These are phyloP conservation scores for Peronospora destructor DNA, from an alignment of 352 stramenopile species.

Conservation along the genomic window DNA sequence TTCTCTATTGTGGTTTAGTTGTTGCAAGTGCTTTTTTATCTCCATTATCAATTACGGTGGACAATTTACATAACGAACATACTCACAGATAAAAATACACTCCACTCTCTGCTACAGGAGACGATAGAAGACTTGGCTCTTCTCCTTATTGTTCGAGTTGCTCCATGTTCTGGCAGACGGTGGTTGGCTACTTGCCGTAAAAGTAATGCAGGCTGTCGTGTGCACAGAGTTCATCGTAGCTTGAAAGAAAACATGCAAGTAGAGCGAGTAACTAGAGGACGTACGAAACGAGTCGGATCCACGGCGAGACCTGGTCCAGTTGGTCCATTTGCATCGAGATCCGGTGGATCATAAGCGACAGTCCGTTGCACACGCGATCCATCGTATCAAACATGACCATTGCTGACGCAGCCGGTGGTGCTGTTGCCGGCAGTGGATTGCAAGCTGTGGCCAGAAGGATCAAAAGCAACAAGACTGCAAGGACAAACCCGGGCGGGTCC, in stretches of 20 bases:
- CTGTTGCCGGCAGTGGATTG: constrained; percentile 44
- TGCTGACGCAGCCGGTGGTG: constrained; percentile 28
- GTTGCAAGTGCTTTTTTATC: constrained; percentile 82
- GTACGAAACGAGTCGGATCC: constrained; percentile 52
- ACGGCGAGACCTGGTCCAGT: constrained; percentile 47
- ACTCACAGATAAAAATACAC: background rate
- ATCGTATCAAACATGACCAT: constrained; percentile 43
- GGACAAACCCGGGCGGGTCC: constrained; percentile 61
- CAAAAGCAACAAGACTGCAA: constrained; percentile 63
- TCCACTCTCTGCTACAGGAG: background rate
- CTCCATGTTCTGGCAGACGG: background rate
- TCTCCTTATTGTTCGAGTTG: constrained; percentile 9
- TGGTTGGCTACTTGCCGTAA: constrained; percentile 23
- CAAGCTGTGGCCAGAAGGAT: constrained; percentile 52
- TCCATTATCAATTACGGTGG: constrained; percentile 94
- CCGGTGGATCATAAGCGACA: constrained; percentile 56
- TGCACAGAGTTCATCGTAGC: constrained; percentile 1
- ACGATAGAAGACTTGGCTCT: constrained; percentile 6
- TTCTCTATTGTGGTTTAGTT: constrained; percentile 72
- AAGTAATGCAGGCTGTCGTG: constrained; percentile 23
- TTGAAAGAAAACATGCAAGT: constrained; percentile 14
- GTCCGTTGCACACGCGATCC: constrained; percentile 54
- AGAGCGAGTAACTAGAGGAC: constrained; percentile 28
- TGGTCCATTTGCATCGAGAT: constrained; percentile 55
- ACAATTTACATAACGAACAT: constrained; percentile 89